Evolutionary conservation across 1,284 basidiomycete genomes (phyloP).

Genomic region (Ganoderma lucidum): DNA sequence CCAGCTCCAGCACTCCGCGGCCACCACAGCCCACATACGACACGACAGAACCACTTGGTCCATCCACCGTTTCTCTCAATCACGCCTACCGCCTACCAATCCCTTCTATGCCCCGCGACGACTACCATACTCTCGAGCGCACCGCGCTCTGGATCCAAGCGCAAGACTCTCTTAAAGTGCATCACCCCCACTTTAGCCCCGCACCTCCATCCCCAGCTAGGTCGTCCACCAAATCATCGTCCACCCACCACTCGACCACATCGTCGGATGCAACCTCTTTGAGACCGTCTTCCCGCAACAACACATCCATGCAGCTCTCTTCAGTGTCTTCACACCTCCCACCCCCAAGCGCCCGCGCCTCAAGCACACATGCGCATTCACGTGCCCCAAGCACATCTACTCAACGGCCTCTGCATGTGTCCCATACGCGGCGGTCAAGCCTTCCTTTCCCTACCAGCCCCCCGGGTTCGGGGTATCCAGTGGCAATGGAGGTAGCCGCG

Average conservation of each 20-base stretch:
- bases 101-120: slow-evolving; percentile 27
- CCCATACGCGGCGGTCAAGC: slow-evolving; percentile 18
- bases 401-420: slow-evolving; percentile 19
- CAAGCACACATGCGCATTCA: slow-evolving; percentile 16
- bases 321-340: not conserved
- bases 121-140: slow-evolving; percentile 29
- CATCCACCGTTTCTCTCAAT: not conserved
- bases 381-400: slow-evolving; percentile 15
- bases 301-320: slow-evolving; percentile 17
- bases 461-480: slow-evolving; percentile 38
- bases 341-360: slow-evolving; percentile 3
- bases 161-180: slow-evolving; percentile 23
- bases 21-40: slow-evolving; percentile 11
- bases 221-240: slow-evolving; percentile 27
- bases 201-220: slow-evolving; percentile 26
- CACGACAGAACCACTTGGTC: slow-evolving; percentile 11
- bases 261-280: slow-evolving; percentile 30
- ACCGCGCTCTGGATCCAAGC: slow-evolving; percentile 35
- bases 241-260: slow-evolving; percentile 34
- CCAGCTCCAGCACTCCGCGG: not conserved
- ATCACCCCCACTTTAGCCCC: slow-evolving; percentile 22
- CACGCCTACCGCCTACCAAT: not conserved
- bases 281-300: slow-evolving; percentile 20
- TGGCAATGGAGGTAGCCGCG: slow-evolving; percentile 33
- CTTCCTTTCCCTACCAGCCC: slow-evolving; percentile 40